Evolutionary conservation across 163 green algal genomes (phyloP).

Genomic region (Botryococcus braunii): DNA sequence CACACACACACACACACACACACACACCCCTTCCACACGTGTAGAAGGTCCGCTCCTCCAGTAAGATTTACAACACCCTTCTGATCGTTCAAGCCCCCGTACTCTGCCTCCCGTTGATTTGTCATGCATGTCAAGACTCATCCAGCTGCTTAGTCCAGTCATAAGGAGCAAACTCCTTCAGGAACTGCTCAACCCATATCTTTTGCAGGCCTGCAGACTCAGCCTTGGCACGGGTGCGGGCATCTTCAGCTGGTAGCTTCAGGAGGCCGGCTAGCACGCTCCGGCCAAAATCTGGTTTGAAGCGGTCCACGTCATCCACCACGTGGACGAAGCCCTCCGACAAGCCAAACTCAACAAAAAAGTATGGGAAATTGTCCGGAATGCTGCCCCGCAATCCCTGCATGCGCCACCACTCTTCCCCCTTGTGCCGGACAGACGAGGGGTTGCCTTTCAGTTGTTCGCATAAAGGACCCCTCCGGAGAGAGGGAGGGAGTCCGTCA

Average conservation of each 20-base stretch:
- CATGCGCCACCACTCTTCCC: no score
- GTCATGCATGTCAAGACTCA: no score
- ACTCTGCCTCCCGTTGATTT: no score
- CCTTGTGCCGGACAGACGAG: no score
- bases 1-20: no score
- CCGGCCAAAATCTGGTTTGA: constrained; percentile 51
- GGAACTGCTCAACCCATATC: neutral
- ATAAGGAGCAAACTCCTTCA: neutral
- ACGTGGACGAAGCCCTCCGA: constrained; percentile 79
- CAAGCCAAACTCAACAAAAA: constrained; percentile 84
- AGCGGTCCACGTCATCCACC: constrained; percentile 87
- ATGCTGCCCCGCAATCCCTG: constrained; percentile 84
- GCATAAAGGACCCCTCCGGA: no score
- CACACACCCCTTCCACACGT: no score
- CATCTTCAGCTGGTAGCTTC: constrained; percentile 27
- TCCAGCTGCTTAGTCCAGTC: neutral
- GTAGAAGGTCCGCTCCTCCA: no score
- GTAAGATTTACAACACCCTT: no score
- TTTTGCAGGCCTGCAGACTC: neutral
- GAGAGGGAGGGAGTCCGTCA: no score
- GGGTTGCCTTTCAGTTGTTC: no score
- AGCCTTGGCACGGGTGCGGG: neutral
- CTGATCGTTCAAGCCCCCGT: no score
- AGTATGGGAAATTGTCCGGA: constrained; percentile 91
- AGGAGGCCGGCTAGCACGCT: constrained; percentile 57